A percentile compares a stretch with the other conserved stretches of the same genome.
Evolutionary conservation across 192 early-diverging fungal genomes (phyloP).

Genomic region (Mortierella alpina): DNA sequence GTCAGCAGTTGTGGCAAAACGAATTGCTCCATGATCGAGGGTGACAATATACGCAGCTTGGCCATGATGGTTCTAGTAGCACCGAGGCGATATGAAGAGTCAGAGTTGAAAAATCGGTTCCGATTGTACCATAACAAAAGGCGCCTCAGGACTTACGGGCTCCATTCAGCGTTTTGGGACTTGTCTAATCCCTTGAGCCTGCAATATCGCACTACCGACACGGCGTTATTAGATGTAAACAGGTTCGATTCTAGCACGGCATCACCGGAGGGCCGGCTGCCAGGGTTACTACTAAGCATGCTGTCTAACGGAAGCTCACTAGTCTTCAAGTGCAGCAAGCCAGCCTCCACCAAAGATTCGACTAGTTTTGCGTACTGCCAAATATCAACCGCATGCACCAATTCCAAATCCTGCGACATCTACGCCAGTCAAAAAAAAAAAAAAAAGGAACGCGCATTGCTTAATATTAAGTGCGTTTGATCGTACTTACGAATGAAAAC

Average conservation of each 20-base stretch:
- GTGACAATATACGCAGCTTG: conserved; percentile 36
- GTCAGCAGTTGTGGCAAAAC: conserved; percentile 51
- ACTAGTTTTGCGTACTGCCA: conserved; percentile 50
- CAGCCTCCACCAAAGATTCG: conserved; percentile 38
- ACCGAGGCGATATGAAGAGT: not conserved
- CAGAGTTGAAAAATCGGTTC: not conserved
- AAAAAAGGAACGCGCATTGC: not conserved
- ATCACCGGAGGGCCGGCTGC: conserved; percentile 35
- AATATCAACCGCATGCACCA: conserved; percentile 32
- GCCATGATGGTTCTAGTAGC: conserved; percentile 31
- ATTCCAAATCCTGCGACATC: conserved; percentile 16
- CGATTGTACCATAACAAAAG: not conserved
- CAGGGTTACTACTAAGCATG: conserved; percentile 26
- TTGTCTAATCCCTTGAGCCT: conserved; percentile 50
- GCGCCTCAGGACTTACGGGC: conserved; percentile 15
- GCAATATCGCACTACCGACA: conserved; percentile 45
- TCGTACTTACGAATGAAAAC: not conserved
- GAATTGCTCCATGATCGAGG: conserved; percentile 44
- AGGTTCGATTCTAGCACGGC: conserved; percentile 28
- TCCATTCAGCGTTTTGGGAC: conserved; percentile 42
- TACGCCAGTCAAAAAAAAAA: conserved; percentile 1
- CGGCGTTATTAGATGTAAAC: conserved; percentile 34
- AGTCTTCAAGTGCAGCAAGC: conserved; percentile 24
- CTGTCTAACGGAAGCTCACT: conserved; percentile 21
- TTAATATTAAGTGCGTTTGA: not conserved